Base-by-base conservation (phyloP, 2,329 filamentous ascomycete genomes). In the Scytalidium sp. region DNA sequence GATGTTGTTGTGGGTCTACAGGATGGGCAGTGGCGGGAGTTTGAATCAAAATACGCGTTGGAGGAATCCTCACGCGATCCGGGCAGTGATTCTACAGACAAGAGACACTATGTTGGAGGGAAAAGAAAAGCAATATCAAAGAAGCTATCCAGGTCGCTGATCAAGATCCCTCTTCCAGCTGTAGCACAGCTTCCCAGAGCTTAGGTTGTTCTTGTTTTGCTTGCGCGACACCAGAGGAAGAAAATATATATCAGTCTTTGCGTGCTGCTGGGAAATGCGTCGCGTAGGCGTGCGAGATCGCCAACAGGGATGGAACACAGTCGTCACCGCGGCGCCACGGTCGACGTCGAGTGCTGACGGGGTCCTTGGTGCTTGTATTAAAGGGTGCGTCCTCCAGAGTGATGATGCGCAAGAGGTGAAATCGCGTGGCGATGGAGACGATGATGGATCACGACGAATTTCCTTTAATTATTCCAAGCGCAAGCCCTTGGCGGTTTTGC, bases 11-110 rank as follows among this genome's bases (percentile, higher is more conserved):
- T 36, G 32, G 32, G 32, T 36, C 32, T 36, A 36, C 32, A 36
- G 32, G 32, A 7, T 36, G 32, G 32, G 32, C 32, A 36, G 32
- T 36, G 32, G 32, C 17, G 32, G 58, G n/a, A n/a, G 32, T 36
- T 36, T 36, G 32, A 36, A 36, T 36, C 60, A 53, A 64, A 58
- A 55, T 58, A 58, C 61, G 60, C 60, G 62, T 55, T 58, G 55
- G 25, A 29, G 32, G 17, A 36, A 36, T 50, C 25, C 52, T 62
- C 54, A 64, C 61, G 63, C 62, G 59, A 63, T 63, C 58, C 32
- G 4, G 17, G 32, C 32, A 64, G 52, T 53, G 59, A 56, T 55
- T 64, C 59, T 64, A 63, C 63, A 60, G 52, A 60, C 54, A 61
- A 61, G 59, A 58, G 59, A 63, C 58, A 36, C 32, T 36, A 36